Base-by-base conservation (phyloP, 495 filamentous ascomycete genomes). In the Lentithecium fluviatile region DNA sequence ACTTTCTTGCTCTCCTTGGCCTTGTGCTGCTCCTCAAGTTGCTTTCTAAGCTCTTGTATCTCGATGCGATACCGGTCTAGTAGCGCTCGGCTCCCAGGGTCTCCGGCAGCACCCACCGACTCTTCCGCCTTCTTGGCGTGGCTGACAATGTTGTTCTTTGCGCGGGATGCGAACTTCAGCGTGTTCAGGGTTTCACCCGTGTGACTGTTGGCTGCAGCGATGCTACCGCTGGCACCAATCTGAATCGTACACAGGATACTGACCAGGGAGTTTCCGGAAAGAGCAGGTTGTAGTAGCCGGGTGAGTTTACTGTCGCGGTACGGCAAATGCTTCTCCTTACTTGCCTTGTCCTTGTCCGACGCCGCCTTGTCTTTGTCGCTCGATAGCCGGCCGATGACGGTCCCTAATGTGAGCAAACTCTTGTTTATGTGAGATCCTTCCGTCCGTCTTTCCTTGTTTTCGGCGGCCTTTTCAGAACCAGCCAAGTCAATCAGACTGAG, bases 391-490 rank as follows among this genome's bases (percentile, higher is more conserved):
- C 89, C 91, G 67, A 98, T 97, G 62, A 98, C 94, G 2, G 89
- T 98, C 21, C 94, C 94, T 2, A 98, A 80, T 2, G 94, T 98
- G 52, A 98, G 83, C 69, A 98, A 77, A 73, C 91, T 96, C 74
- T 96, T 96, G 77, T 98, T 98, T 77, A 98, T 98, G 71, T 98
- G 94, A 32, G 94, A 91, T 48, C 94, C 94, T 75, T 98, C 94
- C 34, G 91, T 89, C 46, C 95, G 83, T 52, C 94, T 81, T 74
- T 98, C 94, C 69, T 97, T 98, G 36, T 86, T 88, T 67, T 98
- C 94, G 13, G 94, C 94, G 37, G 94, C 94, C 71, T 91, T 86
- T 68, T 98, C 94, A 1, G 94, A 97, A 19, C 94, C 94, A 46
- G 94, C 94, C 60, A 98, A 78, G 83, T 98, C 94, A 65, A 98